Evolutionary conservation across 1,284 basidiomycete species (phyloP).

Genomic region (Puccinia horiana): DNA sequence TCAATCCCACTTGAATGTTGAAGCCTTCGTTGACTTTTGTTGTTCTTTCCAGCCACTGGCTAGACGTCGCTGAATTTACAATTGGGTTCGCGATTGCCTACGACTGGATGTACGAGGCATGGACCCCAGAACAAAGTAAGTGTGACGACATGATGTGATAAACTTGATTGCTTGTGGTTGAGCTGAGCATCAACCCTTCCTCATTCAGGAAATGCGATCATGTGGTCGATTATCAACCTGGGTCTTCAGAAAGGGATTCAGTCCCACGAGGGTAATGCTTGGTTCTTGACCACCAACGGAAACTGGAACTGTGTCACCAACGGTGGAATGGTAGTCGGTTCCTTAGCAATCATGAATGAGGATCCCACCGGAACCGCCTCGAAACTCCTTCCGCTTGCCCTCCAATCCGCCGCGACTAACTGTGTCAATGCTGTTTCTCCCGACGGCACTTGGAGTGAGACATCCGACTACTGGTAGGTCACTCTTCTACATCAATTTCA

Average conservation of each 20-base stretch:
- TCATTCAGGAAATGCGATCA: slow-evolving; percentile 65
- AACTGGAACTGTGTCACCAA: slow-evolving; percentile 99
- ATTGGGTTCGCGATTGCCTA: slow-evolving; percentile 87
- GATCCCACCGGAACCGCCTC: slow-evolving; percentile 75
- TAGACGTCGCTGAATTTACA: slow-evolving; percentile 87
- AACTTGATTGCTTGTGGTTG: neutral
- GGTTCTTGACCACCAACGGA: slow-evolving; percentile 64
- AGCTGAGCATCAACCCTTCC: neutral
- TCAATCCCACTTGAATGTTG: neutral
- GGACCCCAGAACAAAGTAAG: slow-evolving; percentile 62
- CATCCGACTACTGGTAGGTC: slow-evolving; percentile 79
- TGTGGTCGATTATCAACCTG: slow-evolving; percentile 69
- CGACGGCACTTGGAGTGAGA: slow-evolving; percentile 95
- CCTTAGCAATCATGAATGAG: slow-evolving; percentile 84
- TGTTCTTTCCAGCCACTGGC: slow-evolving; percentile 85
- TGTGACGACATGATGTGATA: neutral
- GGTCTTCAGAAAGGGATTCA: slow-evolving; percentile 57
- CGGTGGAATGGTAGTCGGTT: slow-evolving; percentile 80
- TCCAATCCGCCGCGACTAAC: slow-evolving; percentile 75
- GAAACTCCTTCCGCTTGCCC: slow-evolving; percentile 69
- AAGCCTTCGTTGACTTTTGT: slow-evolving; percentile 60
- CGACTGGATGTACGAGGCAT: slow-evolving; percentile 87
- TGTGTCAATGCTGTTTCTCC: slow-evolving; percentile 68
- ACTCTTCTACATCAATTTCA: neutral
- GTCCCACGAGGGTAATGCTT: slow-evolving; percentile 52